Base-by-base conservation (phyloP, 805 yeast species). In the Kluyveromyces starmeri region DNA sequence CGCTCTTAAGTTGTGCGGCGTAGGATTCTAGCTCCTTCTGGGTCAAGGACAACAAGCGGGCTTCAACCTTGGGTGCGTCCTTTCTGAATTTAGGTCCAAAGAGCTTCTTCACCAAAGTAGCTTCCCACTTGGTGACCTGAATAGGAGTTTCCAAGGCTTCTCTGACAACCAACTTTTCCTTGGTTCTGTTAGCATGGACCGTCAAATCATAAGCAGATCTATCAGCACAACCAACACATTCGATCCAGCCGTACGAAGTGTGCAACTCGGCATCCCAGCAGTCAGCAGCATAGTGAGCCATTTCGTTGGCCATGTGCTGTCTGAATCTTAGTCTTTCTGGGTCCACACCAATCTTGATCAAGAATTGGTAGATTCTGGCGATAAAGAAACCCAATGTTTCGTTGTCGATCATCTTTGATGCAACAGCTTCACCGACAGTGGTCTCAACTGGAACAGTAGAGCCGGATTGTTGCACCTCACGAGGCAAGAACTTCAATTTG, bases 141-240 rank as follows among this genome's bases (percentile, higher is more conserved):
- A 80, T 58, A 41, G 99, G 98, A 59, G 75, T 81, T 26, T 82
- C 77, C 50, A 92, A 73, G 38, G 84, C 73, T 66, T 92, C 82
- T 71, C 97, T 83, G 29, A 92, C 99, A 40, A 86, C 88, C 50
- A 92, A 69, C 65, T 86, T 89, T 67, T 85, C 96, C 64, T 85
- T 85, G 39, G 98, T 92, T 64, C 83, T 83, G 38, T 89, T 92
- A 28, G 96, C 65, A 60, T 92, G 99, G 42, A 94, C 98, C 32
- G 89, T 73, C 62, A 92, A 75, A 67, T 92, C 99, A 59, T 85
- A 92, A 27, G 99, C 99, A 29, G 95, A 83, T 70, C 99, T 78
- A 67, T 92, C 99, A 46, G 99, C 99, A 69, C 97, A 92, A 48
- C 99, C 99, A 59, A 92, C 96, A 78, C 98, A 94, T 69, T 92